Evolutionary conservation across 2,329 filamentous ascomycete species (phyloP).

Genomic region (Colletotrichum sp.): DNA sequence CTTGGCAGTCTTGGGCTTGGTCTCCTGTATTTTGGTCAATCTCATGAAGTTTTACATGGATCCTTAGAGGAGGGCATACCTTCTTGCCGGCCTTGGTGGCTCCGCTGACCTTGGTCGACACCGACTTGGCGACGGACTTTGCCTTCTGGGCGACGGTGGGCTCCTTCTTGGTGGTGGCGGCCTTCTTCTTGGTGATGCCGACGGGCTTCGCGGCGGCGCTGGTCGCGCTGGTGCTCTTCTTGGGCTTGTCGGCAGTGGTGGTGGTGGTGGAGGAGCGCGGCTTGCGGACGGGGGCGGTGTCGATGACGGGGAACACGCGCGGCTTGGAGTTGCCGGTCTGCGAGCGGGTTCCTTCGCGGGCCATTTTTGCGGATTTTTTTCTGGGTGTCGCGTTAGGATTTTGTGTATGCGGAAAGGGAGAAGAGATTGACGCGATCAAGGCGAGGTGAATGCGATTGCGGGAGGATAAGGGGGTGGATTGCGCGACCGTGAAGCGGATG

Average conservation of each 20-base stretch:
- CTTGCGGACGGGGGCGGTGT: constrained; percentile 51
- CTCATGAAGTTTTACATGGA: too few species aligned
- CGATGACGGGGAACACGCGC: constrained; percentile 54
- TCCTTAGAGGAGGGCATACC: not conserved
- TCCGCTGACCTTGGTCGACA: constrained; percentile 3
- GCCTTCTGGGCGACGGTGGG: constrained; percentile 18
- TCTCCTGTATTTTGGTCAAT: not conserved
- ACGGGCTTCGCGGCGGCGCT: constrained; percentile 19
- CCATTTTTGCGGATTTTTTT: constrained; percentile 35
- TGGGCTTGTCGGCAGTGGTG: constrained; percentile 8
- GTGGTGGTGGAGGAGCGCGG: constrained; percentile 30
- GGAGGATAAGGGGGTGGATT: not conserved
- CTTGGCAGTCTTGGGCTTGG: constrained; percentile 21
- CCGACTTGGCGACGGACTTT: constrained; percentile 19
- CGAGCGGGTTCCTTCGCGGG: constrained; percentile 57
- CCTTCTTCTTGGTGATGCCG: constrained; percentile 22
- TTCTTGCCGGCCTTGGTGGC: constrained; percentile 19
- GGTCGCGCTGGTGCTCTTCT: constrained; percentile 3
- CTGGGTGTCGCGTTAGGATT: not conserved
- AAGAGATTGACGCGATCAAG: not conserved
- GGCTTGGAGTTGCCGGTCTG: constrained; percentile 58
- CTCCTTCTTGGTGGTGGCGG: constrained; percentile 16
- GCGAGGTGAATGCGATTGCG: not conserved
- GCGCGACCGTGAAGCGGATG: not conserved
- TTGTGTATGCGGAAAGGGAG: not conserved